Evolutionary conservation across 257 asterid species (phyloP).

Genomic region (Handroanthus guayacan): DNA sequence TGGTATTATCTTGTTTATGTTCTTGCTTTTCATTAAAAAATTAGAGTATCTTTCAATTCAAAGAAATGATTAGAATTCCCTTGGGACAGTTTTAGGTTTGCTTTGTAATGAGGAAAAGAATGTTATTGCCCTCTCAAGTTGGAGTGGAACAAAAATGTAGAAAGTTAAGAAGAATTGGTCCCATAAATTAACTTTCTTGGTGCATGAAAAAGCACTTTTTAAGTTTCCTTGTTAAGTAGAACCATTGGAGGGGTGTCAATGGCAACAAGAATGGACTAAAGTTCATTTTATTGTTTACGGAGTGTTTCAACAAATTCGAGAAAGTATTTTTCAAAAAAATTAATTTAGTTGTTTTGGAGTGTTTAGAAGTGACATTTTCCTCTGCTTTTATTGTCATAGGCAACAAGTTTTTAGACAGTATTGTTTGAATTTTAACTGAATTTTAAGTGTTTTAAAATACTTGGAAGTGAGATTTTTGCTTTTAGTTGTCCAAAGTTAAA

Average conservation of each 20-base stretch:
- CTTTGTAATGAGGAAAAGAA: conserved; percentile 60
- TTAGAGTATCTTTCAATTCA: conserved; percentile 37
- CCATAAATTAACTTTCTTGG: background rate
- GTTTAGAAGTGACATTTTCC: too few species aligned
- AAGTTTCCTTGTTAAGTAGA: background rate
- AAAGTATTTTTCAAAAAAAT: background rate
- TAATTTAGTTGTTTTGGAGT: too few species aligned
- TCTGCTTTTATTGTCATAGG: too few species aligned
- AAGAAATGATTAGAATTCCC: conserved; percentile 49
- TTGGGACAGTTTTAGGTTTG: conserved; percentile 37
- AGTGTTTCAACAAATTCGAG: background rate
- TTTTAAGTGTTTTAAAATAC: too few species aligned
- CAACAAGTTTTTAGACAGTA: too few species aligned
- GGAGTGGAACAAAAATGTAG: conserved; percentile 10
- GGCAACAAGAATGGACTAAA: background rate
- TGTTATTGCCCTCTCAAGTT: conserved; percentile 32
- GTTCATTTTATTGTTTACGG: too few species aligned
- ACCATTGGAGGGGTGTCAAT: background rate
- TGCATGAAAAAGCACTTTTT: background rate
- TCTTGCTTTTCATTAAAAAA: conserved; percentile 28
- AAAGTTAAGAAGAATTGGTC: background rate
- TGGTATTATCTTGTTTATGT: conserved; percentile 13
- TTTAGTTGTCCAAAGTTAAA: too few species aligned
- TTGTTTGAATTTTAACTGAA: too few species aligned
- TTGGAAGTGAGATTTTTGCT: too few species aligned